Percentiles rank a stretch among this genome's conserved stretches.
Evolutionary conservation across 2,329 filamentous ascomycete genomes (phyloP).

Genomic region (Madurella mycetomatis): DNA sequence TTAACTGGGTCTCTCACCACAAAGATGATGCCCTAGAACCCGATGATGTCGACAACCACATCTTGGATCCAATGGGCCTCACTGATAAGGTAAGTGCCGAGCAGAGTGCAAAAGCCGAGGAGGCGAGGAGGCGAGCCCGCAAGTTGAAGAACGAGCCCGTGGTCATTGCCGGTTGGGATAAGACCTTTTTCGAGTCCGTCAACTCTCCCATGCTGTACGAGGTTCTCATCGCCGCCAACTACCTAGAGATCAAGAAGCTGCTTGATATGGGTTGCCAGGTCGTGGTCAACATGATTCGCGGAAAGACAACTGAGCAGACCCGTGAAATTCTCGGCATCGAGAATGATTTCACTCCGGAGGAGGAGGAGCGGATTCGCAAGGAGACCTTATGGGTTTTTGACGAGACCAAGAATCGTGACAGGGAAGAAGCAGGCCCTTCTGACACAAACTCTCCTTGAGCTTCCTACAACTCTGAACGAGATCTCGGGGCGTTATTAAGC

Average conservation of each 20-base stretch:
- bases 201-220: background rate
- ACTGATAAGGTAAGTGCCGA: no score
- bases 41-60: background rate
- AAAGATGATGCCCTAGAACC: background rate
- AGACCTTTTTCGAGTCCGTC: background rate
- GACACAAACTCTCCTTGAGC: no score
- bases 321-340: slow-evolving; percentile 1
- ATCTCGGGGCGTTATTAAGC: no score
- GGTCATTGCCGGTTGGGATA: background rate
- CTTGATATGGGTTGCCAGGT: background rate
- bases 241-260: slow-evolving; percentile 9
- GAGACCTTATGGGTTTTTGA: background rate
- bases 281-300: background rate
- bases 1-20: background rate
- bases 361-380: background rate
- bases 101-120: no score
- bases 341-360: slow-evolving; percentile 1
- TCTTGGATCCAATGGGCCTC: no score
- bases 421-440: no score
- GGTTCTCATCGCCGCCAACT: slow-evolving; percentile 3
- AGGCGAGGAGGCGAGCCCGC: background rate
- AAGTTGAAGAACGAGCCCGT: no score
- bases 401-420: no score
- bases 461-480: no score
- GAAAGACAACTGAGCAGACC: slow-evolving; percentile 2